Base-by-base conservation (phyloP, 768 basidiomycete species). In the Lactarius trivialis region DNA sequence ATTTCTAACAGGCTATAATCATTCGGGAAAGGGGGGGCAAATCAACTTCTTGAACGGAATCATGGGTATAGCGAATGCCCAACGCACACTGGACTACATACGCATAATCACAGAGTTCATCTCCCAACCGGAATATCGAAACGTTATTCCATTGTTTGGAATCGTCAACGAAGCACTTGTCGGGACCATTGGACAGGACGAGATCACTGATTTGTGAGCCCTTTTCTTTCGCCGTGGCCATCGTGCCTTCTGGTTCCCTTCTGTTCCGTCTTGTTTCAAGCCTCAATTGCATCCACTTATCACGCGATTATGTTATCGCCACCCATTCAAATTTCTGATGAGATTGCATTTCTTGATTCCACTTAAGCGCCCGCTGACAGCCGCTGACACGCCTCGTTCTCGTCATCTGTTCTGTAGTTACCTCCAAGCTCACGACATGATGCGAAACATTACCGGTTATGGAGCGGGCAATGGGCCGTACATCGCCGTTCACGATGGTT, bases 21-120 rank as follows among this genome's bases (percentile, higher is more conserved):
- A 87, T 69, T 84, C 76, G 70, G 84, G 86, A 76, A 85, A 75
- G 66, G 49, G 68, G 9, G 90, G 89, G 5, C 73, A 75, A 19
- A 73, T 90, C 70, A 89, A 91, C 70, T 82, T 86, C 61, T 62
- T 89, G 63, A 74, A 78, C 59, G 87, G 88, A 7, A 84, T 85
- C 60, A 94, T 94, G 93, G 93, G 93, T 14, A 68, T 93, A 50
- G 91, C 91, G 53, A 96, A 95, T 70, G 94, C 90, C 8, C 82
- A 95, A 72, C 81, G 93, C 34, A 82, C 88, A 30, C 75, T 94
- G 56, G 82, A 88, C 72, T 86, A 89, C 69, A 85, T 95, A 64
- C 83, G 93, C 30, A 79, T 88, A 33, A 75, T 91, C 65, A 81
- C 83, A 51, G 87, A 91, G 74, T 97, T 96, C 76, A 87, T 96